Evolutionary conservation across 768 basidiomycete genomes (phyloP).

Genomic region (Boletellus ananas): DNA sequence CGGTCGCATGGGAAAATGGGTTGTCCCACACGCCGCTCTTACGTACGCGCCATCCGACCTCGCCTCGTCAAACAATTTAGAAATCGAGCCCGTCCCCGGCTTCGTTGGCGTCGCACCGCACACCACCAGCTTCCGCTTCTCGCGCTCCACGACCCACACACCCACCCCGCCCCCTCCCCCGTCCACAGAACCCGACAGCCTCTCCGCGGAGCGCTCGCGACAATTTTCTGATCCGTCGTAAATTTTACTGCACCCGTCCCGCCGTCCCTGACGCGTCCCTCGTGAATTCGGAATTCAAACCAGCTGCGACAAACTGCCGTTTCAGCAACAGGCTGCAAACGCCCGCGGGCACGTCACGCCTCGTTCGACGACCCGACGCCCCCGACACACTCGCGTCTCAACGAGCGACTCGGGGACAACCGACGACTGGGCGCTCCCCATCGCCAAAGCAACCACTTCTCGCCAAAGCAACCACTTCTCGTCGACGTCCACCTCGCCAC

Average conservation of each 20-base stretch:
- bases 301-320: conserved; percentile 2
- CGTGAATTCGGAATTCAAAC: background rate
- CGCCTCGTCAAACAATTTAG: background rate
- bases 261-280: conserved; percentile 26
- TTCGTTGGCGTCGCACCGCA: background rate
- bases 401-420: no score
- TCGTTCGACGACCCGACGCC: no score
- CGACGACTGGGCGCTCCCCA: no score
- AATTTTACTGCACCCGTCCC: conserved; percentile 12
- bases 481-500: no score
- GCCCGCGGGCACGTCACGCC: no score
- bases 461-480: no score
- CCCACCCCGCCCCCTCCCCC: no score
- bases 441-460: no score
- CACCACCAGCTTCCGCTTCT: conserved; percentile 10
- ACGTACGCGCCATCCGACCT: conserved; percentile 9
- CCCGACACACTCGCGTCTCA: no score
- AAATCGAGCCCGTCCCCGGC: background rate
- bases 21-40: conserved; percentile 11
- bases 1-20: conserved; percentile 25
- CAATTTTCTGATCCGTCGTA: conserved; percentile 8
- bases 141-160: background rate
- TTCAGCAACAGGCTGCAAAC: conserved; percentile 1
- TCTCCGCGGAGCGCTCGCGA: conserved; percentile 22
- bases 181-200: background rate